Conservation (phyloP, 768 basidiomycete species). For the Trametes cubensis region DNA sequence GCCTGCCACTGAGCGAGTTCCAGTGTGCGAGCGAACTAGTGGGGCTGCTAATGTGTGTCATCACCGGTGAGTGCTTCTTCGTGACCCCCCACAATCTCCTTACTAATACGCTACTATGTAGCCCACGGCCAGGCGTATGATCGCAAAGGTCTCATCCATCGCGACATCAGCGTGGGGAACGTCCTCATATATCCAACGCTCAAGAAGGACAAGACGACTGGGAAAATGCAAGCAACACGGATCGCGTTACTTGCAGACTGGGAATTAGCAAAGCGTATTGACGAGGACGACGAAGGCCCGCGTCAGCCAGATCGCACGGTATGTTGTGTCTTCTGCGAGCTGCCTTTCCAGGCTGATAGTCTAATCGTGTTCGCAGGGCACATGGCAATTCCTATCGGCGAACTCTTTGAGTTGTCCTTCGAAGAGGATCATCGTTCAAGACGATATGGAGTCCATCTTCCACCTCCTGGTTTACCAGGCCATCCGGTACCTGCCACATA, state of each 20-base stretch:
- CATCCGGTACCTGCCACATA: slow-evolving; percentile 9
- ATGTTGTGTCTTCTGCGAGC: not conserved
- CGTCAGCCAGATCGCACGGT: not conserved
- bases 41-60: not conserved
- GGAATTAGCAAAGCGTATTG: slow-evolving; percentile 7
- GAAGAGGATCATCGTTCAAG: slow-evolving; percentile 4
- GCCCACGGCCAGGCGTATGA: not conserved
- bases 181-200: not conserved
- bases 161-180: slow-evolving; percentile 18
- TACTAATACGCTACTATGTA: not conserved
- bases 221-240: not conserved
- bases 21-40: not conserved
- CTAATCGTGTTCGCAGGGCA: not conserved
- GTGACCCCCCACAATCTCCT: no score
- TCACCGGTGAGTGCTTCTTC: not conserved
- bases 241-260: slow-evolving; percentile 12
- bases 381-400: slow-evolving; percentile 17
- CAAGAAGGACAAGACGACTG: not conserved
- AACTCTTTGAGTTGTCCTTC: not conserved
- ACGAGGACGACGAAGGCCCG: not conserved
- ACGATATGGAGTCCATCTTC: slow-evolving; percentile 19
- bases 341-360: not conserved
- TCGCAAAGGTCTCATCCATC: slow-evolving; percentile 1
- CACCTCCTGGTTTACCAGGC: slow-evolving; percentile 12
- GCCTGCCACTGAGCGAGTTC: slow-evolving; percentile 2